Evolutionary conservation across 164 flowering plant genomes (phyloP).

Genomic region (Nymphaea colorata): DNA sequence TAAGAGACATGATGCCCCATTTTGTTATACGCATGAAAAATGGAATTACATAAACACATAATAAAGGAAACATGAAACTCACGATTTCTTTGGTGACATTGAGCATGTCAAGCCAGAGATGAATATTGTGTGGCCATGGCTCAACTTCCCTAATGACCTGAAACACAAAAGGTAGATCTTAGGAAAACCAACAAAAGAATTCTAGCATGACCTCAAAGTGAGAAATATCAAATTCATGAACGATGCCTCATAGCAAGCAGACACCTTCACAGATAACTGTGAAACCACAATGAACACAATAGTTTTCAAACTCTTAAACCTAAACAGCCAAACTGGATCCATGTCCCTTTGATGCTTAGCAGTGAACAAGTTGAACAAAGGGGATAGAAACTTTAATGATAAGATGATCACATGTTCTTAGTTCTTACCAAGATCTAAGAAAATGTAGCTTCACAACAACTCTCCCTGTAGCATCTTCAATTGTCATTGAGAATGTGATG

Average conservation of each 20-base stretch:
- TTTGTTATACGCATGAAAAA: neutral
- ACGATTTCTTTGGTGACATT: conserved; percentile 40
- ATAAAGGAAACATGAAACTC: conserved; percentile 9
- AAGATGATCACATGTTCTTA: neutral
- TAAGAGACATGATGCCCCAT: neutral
- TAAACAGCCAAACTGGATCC: too few relatives aligned
- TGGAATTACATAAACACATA: neutral
- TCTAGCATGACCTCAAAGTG: neutral
- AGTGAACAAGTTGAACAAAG: too few relatives aligned
- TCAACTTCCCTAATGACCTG: conserved; percentile 88
- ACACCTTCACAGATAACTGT: too few relatives aligned
- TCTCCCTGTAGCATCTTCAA: conserved; percentile 65
- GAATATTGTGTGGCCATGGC: conserved; percentile 62
- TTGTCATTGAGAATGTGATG: conserved; percentile 36
- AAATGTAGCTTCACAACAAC: conserved; percentile 65
- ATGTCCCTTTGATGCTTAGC: too few relatives aligned
- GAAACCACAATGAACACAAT: too few relatives aligned
- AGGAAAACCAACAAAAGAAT: too few relatives aligned
- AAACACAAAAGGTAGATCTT: conserved; percentile 4
- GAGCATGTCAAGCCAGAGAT: conserved; percentile 72
- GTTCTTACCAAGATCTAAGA: conserved; percentile 44
- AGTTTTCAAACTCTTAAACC: too few relatives aligned
- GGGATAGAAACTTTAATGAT: too few relatives aligned
- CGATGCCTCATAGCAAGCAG: neutral
- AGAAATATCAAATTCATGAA: neutral